Percentiles rank a stretch among this genome's conserved stretches.
Evolutionary conservation across 2,329 filamentous ascomycete genomes (phyloP).

Genomic region (Fusarium concolor): DNA sequence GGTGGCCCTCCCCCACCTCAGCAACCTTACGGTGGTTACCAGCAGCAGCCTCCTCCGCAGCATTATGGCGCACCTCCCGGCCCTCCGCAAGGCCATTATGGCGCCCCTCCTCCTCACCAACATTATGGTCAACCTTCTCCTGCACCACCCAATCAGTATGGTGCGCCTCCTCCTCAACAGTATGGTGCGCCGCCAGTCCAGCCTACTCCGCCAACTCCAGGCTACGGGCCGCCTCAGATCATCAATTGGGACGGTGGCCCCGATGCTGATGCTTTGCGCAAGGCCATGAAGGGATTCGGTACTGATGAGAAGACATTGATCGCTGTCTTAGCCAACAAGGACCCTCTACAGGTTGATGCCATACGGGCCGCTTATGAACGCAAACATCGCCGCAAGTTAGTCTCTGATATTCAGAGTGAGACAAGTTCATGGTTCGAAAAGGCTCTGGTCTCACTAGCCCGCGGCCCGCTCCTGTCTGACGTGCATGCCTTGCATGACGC

Average conservation of each 20-base stretch:
- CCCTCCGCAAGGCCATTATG: conserved; percentile 53
- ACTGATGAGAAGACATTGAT: conserved; percentile 87
- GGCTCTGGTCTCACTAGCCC: conserved; percentile 78
- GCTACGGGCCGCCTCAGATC: conserved; percentile 78
- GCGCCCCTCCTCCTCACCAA: conserved; percentile 51
- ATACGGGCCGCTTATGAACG: conserved; percentile 75
- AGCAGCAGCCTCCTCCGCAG: conserved; percentile 50
- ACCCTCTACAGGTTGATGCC: conserved; percentile 80
- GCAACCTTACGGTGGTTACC: conserved; percentile 48
- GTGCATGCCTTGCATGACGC: conserved; percentile 76
- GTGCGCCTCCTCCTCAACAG: conserved; percentile 48
- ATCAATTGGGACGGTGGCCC: conserved; percentile 75
- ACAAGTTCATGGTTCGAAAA: conserved; percentile 79
- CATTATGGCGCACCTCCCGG: conserved; percentile 48
- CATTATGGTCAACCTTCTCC: conserved; percentile 43
- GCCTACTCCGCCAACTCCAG: conserved; percentile 74
- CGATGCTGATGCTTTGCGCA: conserved; percentile 78
- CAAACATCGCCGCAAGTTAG: conserved; percentile 73
- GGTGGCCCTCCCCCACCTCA: conserved; percentile 47
- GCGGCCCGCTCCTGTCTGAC: conserved; percentile 84
- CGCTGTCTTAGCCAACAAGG: conserved; percentile 74
- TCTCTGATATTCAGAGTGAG: conserved; percentile 82
- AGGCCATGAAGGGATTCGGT: conserved; percentile 93
- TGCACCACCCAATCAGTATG: conserved; percentile 48
- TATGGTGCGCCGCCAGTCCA: conserved; percentile 58